Conservation (phyloP, 306 rosid genomes). For the Prunus mira region DNA sequence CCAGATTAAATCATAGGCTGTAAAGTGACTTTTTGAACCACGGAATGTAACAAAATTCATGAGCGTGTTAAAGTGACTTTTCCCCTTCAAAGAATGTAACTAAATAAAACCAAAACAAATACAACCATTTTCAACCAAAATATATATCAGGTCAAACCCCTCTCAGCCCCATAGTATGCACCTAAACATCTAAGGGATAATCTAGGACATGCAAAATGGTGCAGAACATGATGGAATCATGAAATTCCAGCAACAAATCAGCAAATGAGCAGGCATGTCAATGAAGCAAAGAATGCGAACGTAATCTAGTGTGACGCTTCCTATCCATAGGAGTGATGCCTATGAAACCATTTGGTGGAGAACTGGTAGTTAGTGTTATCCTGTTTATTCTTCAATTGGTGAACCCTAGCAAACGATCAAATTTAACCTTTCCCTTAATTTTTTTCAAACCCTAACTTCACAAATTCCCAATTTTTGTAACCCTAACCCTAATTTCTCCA, state of each 20-base stretch:
- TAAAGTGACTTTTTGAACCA: too few species aligned
- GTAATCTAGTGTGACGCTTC: neutral
- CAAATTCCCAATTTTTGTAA: neutral
- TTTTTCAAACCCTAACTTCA: neutral
- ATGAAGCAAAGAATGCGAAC: neutral
- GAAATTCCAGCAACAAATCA: neutral
- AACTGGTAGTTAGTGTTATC: neutral
- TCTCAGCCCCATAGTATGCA: neutral
- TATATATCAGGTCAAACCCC: neutral
- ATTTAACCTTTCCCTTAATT: neutral
- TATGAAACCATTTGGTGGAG: neutral
- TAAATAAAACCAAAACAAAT: neutral
- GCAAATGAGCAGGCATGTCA: neutral
- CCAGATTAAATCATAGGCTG: too few species aligned
- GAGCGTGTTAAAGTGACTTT: neutral
- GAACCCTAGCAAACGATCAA: neutral
- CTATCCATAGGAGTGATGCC: neutral
- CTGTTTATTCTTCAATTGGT: neutral
- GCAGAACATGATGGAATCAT: neutral
- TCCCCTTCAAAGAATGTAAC: neutral
- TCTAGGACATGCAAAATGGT: neutral
- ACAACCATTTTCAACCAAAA: neutral
- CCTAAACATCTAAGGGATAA: neutral
- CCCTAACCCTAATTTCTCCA: neutral
- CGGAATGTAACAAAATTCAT: too few species aligned